A percentile compares a stretch with the other conserved stretches of the same genome.
phyloP scores from a whole-genome alignment of 257 asterid species.

The Scutellaria barbata region DNA sequence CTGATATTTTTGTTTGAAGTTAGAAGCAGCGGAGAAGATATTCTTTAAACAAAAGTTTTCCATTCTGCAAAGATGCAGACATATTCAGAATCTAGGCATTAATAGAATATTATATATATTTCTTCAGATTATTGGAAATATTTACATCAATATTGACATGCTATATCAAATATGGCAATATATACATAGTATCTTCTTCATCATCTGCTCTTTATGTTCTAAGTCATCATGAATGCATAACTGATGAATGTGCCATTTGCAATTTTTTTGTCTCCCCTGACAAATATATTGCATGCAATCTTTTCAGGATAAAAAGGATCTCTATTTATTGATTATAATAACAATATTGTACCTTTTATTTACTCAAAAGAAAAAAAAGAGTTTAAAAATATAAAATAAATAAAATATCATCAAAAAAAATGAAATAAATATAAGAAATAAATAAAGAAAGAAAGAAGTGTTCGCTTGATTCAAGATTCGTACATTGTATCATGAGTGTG shows the following conservation, averaged over 20 bases:
- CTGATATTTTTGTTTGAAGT: not conserved
- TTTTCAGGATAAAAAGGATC: too few species aligned
- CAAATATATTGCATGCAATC: too few species aligned
- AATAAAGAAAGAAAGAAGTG: too few species aligned
- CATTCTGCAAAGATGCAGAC: conserved; percentile 30
- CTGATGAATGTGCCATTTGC: not conserved
- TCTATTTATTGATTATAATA: too few species aligned
- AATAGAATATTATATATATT: not conserved
- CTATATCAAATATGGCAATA: conserved; percentile 1
- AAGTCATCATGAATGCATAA: not conserved
- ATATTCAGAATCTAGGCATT: conserved; percentile 18
- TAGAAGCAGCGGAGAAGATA: conserved; percentile 31
- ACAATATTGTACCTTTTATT: too few species aligned
- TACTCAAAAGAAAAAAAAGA: too few species aligned
- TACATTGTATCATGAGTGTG: too few species aligned
- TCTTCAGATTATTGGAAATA: not conserved
- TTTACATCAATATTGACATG: conserved; percentile 3
- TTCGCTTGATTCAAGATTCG: too few species aligned
- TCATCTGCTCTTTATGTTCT: not conserved
- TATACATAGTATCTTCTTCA: not conserved
- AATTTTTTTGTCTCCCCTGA: too few species aligned
- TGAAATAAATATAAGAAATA: too few species aligned
- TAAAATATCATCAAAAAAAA: too few species aligned
- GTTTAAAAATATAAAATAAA: too few species aligned
- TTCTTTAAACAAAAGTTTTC: conserved; percentile 33